phyloP scores from a whole-genome alignment of 139 green algal species.

The Mesotaenium endlicherianum region DNA sequence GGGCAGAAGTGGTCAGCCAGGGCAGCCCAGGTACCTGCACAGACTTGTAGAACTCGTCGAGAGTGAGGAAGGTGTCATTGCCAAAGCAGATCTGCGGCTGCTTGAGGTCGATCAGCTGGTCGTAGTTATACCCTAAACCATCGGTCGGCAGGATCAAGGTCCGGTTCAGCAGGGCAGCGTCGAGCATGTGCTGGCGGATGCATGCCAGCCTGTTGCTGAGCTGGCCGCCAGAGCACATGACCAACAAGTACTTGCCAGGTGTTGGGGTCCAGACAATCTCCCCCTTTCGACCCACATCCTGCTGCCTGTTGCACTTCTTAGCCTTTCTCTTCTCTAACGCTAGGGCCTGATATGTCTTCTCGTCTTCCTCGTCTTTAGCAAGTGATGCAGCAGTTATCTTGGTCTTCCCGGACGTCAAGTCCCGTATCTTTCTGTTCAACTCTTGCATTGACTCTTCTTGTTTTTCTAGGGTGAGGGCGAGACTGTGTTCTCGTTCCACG shows the following conservation, averaged over 20 bases:
- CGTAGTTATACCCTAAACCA: slow-evolving; percentile 40
- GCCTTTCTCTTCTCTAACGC: too few species aligned
- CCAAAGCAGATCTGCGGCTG: slow-evolving; percentile 9
- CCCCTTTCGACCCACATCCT: slow-evolving; percentile 7
- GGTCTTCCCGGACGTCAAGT: too few species aligned
- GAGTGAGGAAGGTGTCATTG: slow-evolving; percentile 7
- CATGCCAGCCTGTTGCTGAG: slow-evolving; percentile 40
- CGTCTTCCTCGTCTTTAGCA: too few species aligned
- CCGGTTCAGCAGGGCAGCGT: slow-evolving; percentile 39
- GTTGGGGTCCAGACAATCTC: background rate
- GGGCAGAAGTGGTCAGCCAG: background rate
- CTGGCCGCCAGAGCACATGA: slow-evolving; percentile 37
- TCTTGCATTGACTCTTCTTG: too few species aligned
- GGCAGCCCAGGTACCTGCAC: background rate
- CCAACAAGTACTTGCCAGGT: slow-evolving; percentile 19
- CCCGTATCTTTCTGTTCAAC: too few species aligned
- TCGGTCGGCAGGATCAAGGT: slow-evolving; percentile 36
- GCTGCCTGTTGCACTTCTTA: slow-evolving; percentile 1
- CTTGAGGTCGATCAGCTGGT: slow-evolving; percentile 26
- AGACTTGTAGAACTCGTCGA: slow-evolving; percentile 7
- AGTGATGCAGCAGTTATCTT: too few species aligned
- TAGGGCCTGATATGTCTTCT: too few species aligned
- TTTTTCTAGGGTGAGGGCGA: too few species aligned
- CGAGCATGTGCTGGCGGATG: slow-evolving; percentile 33
- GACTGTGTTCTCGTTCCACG: too few species aligned